Percentiles rank a stretch among this genome's conserved stretches.
Evolutionary conservation across 2,329 filamentous ascomycete genomes (phyloP).

Genomic region (Diaporthe batatas): DNA sequence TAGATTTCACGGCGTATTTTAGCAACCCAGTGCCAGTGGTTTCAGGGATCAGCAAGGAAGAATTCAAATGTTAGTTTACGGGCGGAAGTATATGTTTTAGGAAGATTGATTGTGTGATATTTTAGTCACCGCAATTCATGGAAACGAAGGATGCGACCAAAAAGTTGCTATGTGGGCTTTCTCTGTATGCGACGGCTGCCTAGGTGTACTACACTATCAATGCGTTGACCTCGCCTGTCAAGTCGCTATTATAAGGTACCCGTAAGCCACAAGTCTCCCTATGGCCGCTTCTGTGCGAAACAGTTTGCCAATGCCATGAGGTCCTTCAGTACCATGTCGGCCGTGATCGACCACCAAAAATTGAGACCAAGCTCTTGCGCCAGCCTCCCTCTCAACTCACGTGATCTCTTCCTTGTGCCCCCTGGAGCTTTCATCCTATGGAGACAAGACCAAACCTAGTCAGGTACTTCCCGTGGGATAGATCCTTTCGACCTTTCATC

Average conservation of each 20-base stretch:
- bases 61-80: too few species aligned
- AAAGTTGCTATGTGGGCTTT: neutral
- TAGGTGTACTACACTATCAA: neutral
- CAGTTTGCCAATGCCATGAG: neutral
- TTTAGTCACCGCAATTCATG: neutral
- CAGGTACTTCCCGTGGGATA: too few species aligned
- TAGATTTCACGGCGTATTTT: neutral
- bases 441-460: neutral
- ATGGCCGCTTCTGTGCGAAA: neutral
- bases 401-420: neutral
- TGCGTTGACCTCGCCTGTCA: neutral
- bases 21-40: too few species aligned
- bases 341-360: neutral
- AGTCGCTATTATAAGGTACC: neutral
- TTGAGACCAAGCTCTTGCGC: neutral
- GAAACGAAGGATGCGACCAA: neutral
- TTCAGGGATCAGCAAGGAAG: too few species aligned
- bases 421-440: neutral
- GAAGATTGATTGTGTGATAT: neutral
- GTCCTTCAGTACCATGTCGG: neutral
- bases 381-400: too few species aligned
- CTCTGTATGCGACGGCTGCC: neutral
- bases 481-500: neutral
- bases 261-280: neutral
- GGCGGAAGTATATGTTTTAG: too few species aligned